Conservation (phyloP, 1,284 basidiomycete genomes). For the Apiotrichum domesticum region DNA sequence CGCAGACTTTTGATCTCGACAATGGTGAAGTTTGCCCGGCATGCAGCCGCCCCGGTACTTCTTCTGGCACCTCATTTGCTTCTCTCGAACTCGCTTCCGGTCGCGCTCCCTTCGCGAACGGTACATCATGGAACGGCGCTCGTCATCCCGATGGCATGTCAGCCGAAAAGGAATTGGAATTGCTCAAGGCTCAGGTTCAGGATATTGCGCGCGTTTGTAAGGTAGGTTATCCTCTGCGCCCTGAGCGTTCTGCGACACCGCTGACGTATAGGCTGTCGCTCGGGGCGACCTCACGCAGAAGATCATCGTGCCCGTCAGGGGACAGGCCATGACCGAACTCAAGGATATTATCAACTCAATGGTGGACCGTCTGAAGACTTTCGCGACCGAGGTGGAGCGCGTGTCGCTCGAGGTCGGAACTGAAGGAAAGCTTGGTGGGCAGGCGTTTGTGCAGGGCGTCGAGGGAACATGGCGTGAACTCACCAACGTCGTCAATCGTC, state of each 20-base stretch:
- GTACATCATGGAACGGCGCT: constrained; percentile 24
- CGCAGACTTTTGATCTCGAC: constrained; percentile 26
- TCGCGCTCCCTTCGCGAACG: constrained; percentile 13
- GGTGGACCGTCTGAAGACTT: constrained; percentile 57
- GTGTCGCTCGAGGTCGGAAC: constrained; percentile 83
- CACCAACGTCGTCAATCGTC: constrained; percentile 80
- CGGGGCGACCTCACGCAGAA: constrained; percentile 90
- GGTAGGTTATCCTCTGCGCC: constrained; percentile 22
- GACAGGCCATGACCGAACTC: constrained; percentile 93
- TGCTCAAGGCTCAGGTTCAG: constrained; percentile 82
- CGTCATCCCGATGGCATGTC: constrained; percentile 37
- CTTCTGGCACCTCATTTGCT: constrained; percentile 6
- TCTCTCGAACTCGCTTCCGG: constrained; percentile 20
- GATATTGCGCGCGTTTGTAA: constrained; percentile 90
- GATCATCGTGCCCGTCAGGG: constrained; percentile 93
- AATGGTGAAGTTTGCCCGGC: constrained; percentile 26
- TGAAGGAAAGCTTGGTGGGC: constrained; percentile 86
- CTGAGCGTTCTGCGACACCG: background rate
- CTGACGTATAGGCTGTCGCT: constrained; percentile 63
- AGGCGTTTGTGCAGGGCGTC: constrained; percentile 84
- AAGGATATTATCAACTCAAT: constrained; percentile 98
- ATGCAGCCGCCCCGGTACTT: constrained; percentile 14
- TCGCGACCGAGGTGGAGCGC: constrained; percentile 51
- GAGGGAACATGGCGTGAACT: constrained; percentile 92
- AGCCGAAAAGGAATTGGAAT: constrained; percentile 62